Conservation (phyloP, 768 basidiomycete species). For the Collybia nuda region DNA sequence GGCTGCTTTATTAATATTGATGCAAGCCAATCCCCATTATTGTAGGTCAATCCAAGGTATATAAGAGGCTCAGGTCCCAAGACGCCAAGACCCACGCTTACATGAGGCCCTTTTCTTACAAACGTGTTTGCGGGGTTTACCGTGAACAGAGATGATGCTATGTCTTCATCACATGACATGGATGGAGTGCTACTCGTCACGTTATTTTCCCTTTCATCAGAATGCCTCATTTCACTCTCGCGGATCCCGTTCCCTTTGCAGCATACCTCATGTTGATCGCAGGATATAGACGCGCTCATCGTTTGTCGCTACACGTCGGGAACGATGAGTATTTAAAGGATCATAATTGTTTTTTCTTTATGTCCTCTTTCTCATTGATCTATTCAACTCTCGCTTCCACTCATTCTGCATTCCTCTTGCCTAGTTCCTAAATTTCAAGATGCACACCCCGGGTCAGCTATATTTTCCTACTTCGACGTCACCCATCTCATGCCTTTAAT, state of each 20-base stretch:
- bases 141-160: conserved; percentile 18
- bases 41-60: no score
- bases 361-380: not conserved
- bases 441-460: conserved; percentile 4
- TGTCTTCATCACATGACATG: conserved; percentile 24
- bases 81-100: no score
- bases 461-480: not conserved
- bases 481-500: not conserved
- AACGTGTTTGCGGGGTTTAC: conserved; percentile 27
- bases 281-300: conserved; percentile 5
- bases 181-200: conserved; percentile 4
- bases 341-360: conserved; percentile 4
- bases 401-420: no score
- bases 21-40: no score
- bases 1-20: no score
- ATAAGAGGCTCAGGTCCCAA: no score
- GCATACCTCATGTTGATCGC: conserved; percentile 24
- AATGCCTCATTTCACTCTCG: conserved; percentile 19
- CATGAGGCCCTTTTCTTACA: not conserved
- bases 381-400: not conserved
- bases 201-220: conserved; percentile 18
- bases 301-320: conserved; percentile 13
- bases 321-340: conserved; percentile 18
- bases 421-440: no score
- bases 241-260: conserved; percentile 16